Evolutionary conservation across 2,329 filamentous ascomycete species (phyloP), one percentile per base, ranked within the genome.

Genomic region (Penicillium concentricum): DNA sequence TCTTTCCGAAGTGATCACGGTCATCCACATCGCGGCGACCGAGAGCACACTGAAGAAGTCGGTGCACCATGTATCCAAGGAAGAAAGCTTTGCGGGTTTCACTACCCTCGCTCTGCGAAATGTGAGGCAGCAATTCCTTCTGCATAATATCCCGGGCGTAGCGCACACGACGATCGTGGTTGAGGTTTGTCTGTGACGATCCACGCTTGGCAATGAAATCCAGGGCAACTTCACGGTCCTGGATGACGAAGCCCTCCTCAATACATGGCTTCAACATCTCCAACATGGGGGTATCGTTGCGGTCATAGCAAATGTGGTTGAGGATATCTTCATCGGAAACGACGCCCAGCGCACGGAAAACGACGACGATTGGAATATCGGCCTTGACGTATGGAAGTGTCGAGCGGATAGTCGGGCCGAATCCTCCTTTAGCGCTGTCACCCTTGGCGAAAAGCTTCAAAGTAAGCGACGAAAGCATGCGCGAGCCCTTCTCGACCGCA

Each of bases 1-100:
- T 99, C 84, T 97, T 97, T 69, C 94, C 94, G 70, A 99, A 97
- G 75, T 99, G 95, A 80, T 99, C 94, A 80, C 94, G 90, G 71
- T 99, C 94, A 70, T 99, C 94, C 26, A 92, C 91, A 72, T 97
- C 94, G 61, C 92, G 89, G 60, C 94, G 88, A 50, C 94, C 95
- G 46, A 99, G 83, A 53, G 92, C 91, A 72, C 92, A 96, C 75
- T 97, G 93, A 24, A 97, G 82, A 67, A 99, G 84, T 72, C 94
- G 90, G 76, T 99, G 93, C 45, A 97, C 91, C 93, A 99, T 99
- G 77, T 99, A 99, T 22, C 95, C 94, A 47, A 99, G 81, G 82
- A 97, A 99, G 78, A 96, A 99, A 2, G 95, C 94, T 74, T 99
- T 99, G 57, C 91, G 83, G 1, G 93, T 97, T 74, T 97, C 93